These are phyloP conservation scores for Peniophora sp. DNA, from an alignment of 1,284 basidiomycete genomes.

Conservation along the genomic window DNA sequence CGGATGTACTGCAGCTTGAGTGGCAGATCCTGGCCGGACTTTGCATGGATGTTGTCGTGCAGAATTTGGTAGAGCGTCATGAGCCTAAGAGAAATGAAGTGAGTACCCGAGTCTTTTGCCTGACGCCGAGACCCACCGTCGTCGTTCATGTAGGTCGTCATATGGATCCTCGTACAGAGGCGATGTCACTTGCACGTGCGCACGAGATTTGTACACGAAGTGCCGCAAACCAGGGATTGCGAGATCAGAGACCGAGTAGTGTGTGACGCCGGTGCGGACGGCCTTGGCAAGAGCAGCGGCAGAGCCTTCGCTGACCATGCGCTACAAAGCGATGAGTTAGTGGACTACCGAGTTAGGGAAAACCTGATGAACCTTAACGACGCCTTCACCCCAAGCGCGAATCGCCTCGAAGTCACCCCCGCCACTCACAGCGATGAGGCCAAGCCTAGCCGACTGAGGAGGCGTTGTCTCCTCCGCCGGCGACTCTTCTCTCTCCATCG, in stretches of 20 bases:
- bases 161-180: constrained; percentile 84
- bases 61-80: constrained; percentile 80
- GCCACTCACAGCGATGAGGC: constrained; percentile 61
- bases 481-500: not conserved
- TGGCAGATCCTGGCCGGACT: constrained; percentile 68
- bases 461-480: not conserved
- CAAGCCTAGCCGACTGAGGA: constrained; percentile 28
- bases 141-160: constrained; percentile 45
- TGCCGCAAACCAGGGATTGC: constrained; percentile 86
- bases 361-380: constrained; percentile 40
- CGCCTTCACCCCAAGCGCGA: constrained; percentile 63
- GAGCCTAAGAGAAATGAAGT: constrained; percentile 36
- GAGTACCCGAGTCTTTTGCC: not conserved
- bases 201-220: constrained; percentile 89
- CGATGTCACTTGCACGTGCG: constrained; percentile 82
- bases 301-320: constrained; percentile 52
- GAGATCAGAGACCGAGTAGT: constrained; percentile 64
- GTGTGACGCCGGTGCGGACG: constrained; percentile 40
- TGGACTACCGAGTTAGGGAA: not conserved
- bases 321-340: constrained; percentile 28
- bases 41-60: constrained; percentile 81
- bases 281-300: constrained; percentile 41
- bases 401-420: constrained; percentile 64
- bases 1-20: constrained; percentile 81
- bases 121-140: constrained; percentile 35